Percentiles rank a stretch among this genome's conserved stretches.
phyloP scores from a whole-genome alignment of 805 yeast species.

The Yamadazyma insecticola region DNA sequence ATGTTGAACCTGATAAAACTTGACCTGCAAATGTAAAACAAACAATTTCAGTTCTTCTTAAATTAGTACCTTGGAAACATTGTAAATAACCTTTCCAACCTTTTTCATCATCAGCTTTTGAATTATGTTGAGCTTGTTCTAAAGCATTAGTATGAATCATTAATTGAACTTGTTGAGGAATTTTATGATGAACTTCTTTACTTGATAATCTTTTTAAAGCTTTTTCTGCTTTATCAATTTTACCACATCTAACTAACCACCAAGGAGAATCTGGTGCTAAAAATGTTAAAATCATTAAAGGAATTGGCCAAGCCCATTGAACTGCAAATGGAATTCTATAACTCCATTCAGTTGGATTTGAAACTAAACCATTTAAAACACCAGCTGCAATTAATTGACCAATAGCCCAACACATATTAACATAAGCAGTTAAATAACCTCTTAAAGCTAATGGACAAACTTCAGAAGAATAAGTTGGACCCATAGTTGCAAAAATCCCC shows the following conservation, averaged over 20 bases:
- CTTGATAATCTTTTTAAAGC: constrained; percentile 21
- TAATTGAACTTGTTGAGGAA: constrained; percentile 13
- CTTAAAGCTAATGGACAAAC: constrained; percentile 39
- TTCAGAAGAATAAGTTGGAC: constrained; percentile 40
- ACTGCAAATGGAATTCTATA: constrained; percentile 38
- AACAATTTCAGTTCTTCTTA: constrained; percentile 43
- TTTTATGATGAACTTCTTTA: constrained; percentile 14
- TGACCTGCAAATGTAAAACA: constrained; percentile 30
- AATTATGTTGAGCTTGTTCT: constrained; percentile 26
- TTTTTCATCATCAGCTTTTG: constrained; percentile 12
- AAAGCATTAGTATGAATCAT: constrained; percentile 29
- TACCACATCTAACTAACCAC: constrained; percentile 37
- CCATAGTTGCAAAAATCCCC: constrained; percentile 40
- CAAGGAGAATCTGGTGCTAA: constrained; percentile 47
- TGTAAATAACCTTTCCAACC: constrained; percentile 30
- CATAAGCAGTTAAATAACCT: constrained; percentile 35
- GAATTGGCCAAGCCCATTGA: constrained; percentile 38
- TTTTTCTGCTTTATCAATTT: constrained; percentile 25
- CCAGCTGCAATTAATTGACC: constrained; percentile 41
- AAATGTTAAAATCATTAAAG: constrained; percentile 28
- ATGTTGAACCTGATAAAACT: constrained; percentile 30
- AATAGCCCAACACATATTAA: constrained; percentile 34
- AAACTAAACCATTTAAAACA: constrained; percentile 31
- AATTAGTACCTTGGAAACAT: constrained; percentile 41
- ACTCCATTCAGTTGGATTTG: constrained; percentile 22